A percentile compares a stretch with the other conserved stretches of the same genome.
phyloP scores from a whole-genome alignment of 2,329 filamentous ascomycete genomes.

The Cladosporium oxysporum region DNA sequence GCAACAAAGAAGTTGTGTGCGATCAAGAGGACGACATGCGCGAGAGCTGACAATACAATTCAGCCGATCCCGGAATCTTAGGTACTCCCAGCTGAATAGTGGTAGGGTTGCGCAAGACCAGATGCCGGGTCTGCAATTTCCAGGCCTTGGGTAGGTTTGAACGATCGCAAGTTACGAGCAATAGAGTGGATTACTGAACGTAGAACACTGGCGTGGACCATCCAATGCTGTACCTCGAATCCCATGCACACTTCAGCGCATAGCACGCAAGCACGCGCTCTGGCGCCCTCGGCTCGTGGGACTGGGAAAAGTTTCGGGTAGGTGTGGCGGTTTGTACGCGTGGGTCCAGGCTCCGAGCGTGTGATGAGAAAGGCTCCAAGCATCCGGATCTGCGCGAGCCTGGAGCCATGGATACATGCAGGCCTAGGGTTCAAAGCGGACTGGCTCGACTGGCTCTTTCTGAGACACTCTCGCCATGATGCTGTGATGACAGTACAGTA shows the following conservation, averaged over 20 bases:
- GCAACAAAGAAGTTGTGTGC: neutral
- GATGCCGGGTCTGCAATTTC: slow-evolving; percentile 11
- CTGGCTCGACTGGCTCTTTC: neutral
- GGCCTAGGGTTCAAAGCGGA: neutral
- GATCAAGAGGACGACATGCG: neutral
- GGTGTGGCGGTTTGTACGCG: slow-evolving; percentile 1
- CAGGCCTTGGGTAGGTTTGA: neutral
- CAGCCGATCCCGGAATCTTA: neutral
- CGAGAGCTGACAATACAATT: neutral
- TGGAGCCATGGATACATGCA: slow-evolving; percentile 1
- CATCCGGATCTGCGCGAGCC: slow-evolving; percentile 6
- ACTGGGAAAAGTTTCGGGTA: slow-evolving; percentile 3
- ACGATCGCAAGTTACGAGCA: neutral
- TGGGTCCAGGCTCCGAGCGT: slow-evolving; percentile 13
- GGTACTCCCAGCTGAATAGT: neutral
- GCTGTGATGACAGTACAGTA: neutral
- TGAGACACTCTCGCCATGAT: neutral
- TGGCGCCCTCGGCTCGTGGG: neutral
- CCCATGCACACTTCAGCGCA: neutral
- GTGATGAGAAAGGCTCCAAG: neutral
- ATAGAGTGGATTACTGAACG: neutral
- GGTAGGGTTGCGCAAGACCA: slow-evolving; percentile 10
- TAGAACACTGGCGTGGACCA: neutral
- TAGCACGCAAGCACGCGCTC: neutral
- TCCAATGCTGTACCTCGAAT: neutral